Evolutionary conservation across 495 filamentous ascomycete genomes (phyloP), one percentile per base, ranked within the genome.

Genomic region (Penicillium atrosanguineum): DNA sequence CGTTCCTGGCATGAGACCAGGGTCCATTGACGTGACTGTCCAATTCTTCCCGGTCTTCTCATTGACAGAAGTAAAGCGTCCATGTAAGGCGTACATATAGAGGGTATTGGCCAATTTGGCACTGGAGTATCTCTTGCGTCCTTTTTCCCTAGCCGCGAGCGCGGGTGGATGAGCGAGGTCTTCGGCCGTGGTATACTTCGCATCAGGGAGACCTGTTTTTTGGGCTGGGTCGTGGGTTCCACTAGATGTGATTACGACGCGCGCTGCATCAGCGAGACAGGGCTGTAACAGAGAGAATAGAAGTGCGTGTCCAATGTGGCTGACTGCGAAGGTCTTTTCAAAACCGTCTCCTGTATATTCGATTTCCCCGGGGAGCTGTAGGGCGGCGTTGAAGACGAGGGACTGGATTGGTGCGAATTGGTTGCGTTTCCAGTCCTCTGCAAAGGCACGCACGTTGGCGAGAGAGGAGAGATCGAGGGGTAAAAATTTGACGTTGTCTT

Each of bases 231-330:
- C 69, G 45, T 73, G 70, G 0, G 68, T 71, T 25, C 71, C 65
- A 40, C 63, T 69, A 3, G 60, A 23, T 4, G 59, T 61, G 25
- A 72, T 52, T 54, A 79, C 71, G 43, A 81, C 68, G 38, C 79
- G 75, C 1, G 77, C 77, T 34, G 73, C 69, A 16, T 71, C 57
- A 4, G 76, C 76, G 48, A 83, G 72, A 36, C 65, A 55, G 7
- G 77, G 68, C 6, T 68, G 62, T 23, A 80, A 65, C 18, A 82
- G 71, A 43, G 73, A 78, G 60, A 80, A 80, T 18, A 83, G 75
- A 0, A 80, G 64, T 14, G 80, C 76, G 49, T 73, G 69, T 4
- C 71, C 70, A n/a, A 73, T 57, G 41, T 73, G 70, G 42, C 60
- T 69, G 38, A 73, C 61, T 6, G 54, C 67, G 56, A 65, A 28